Evolutionary conservation across 306 rosid species (phyloP).

Genomic region (Arachis hypogaea): DNA sequence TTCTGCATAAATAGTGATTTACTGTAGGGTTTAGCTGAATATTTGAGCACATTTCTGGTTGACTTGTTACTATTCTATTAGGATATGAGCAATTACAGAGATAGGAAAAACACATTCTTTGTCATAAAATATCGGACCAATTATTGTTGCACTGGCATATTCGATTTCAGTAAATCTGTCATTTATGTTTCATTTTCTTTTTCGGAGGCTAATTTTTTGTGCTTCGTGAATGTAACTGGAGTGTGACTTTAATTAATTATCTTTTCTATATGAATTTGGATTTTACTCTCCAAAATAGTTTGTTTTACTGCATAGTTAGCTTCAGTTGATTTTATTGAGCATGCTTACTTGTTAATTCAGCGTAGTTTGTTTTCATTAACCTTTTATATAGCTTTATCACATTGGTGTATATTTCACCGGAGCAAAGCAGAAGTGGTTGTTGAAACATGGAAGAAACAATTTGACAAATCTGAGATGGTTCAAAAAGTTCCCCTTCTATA

Average conservation of each 20-base stretch:
- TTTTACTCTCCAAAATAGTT: not conserved
- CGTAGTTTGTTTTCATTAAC: conserved; percentile 44
- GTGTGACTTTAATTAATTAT: not conserved
- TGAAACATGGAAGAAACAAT: conserved; percentile 82
- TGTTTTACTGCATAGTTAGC: not conserved
- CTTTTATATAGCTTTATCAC: conserved; percentile 69
- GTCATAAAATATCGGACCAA: not conserved
- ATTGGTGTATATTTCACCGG: conserved; percentile 91
- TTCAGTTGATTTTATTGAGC: conserved; percentile 15
- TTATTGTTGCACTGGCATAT: not conserved
- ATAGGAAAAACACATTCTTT: not conserved
- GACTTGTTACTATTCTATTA: not conserved
- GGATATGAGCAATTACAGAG: not conserved
- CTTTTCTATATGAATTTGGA: not conserved
- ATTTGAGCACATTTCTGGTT: not conserved
- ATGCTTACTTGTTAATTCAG: not conserved
- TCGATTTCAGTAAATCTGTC: not conserved
- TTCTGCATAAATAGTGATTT: too few relatives aligned
- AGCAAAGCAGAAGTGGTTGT: conserved; percentile 81
- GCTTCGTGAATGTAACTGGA: conserved; percentile 5
- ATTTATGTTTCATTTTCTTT: conserved; percentile 6
- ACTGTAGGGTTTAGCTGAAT: conserved; percentile 20
- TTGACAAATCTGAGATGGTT: conserved; percentile 63
- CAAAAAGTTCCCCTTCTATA: conserved; percentile 79
- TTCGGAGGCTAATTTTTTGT: not conserved